Percentiles rank a stretch among this genome's conserved stretches.
phyloP scores from a whole-genome alignment of 179 eudicot genomes.

The Vitellaria paradoxa region DNA sequence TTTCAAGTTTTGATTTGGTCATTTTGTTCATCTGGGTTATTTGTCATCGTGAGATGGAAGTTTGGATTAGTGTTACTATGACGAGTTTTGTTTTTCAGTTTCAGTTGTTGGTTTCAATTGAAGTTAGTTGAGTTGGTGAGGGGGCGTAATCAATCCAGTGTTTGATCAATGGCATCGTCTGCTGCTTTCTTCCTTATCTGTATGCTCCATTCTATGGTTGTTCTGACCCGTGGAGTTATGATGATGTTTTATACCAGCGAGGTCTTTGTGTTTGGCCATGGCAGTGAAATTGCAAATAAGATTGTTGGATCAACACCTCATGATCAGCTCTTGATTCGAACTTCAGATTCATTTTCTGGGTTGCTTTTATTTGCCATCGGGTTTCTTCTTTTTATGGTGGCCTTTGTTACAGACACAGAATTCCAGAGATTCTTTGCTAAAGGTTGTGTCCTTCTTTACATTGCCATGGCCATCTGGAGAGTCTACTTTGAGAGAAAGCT shows the following conservation, averaged over 20 bases:
- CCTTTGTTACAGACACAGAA: conserved; percentile 70
- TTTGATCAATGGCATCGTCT: conserved; percentile 62
- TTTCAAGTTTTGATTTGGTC: neutral
- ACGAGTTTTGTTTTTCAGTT: conserved; percentile 8
- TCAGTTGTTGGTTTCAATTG: conserved; percentile 9
- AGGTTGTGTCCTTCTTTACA: conserved; percentile 87
- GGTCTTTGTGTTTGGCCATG: conserved; percentile 67
- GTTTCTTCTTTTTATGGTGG: conserved; percentile 83
- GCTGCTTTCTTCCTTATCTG: conserved; percentile 66
- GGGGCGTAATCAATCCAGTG: conserved; percentile 5
- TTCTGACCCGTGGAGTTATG: conserved; percentile 70
- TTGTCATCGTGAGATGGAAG: neutral
- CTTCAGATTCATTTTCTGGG: conserved; percentile 91
- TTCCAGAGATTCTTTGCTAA: conserved; percentile 85
- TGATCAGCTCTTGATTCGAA: conserved; percentile 69
- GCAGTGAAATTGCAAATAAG: conserved; percentile 58
- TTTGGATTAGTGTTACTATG: conserved; percentile 6
- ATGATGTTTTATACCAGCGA: conserved; percentile 90
- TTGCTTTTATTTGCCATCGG: conserved; percentile 81
- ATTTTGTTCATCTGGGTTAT: neutral
- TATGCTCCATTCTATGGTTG: conserved; percentile 70
- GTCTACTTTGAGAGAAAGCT: conserved; percentile 77
- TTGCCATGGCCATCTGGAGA: conserved; percentile 91
- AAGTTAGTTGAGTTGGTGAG: conserved; percentile 9
- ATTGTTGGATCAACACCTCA: conserved; percentile 86